phyloP scores from a whole-genome alignment of 768 basidiomycete genomes.

The Cyclocybe cylindracea region DNA sequence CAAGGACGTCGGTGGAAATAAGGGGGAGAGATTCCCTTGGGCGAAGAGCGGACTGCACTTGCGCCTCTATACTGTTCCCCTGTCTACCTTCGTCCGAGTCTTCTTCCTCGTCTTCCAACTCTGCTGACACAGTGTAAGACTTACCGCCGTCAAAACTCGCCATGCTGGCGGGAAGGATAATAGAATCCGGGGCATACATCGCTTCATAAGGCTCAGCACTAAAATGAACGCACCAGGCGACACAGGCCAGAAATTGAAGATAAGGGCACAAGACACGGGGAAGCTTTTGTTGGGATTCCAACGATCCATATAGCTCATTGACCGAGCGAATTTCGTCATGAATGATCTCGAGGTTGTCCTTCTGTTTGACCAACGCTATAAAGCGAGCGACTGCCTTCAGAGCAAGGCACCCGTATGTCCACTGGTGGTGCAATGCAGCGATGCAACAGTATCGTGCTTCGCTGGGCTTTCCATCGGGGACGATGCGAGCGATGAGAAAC shows the following conservation, averaged over 20 bases:
- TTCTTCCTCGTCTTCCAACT: too few species aligned
- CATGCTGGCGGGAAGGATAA: conserved; percentile 24
- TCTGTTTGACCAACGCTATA: conserved; percentile 32
- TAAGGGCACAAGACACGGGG: conserved; percentile 32
- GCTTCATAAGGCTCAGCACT: conserved; percentile 13
- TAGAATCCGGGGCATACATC: conserved; percentile 3
- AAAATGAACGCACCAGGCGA: conserved; percentile 30
- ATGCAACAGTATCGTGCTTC: conserved; percentile 39
- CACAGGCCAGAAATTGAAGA: conserved; percentile 27
- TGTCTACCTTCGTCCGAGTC: too few species aligned
- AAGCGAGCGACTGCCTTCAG: conserved; percentile 31
- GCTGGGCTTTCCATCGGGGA: conserved; percentile 12
- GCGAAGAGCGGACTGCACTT: too few species aligned
- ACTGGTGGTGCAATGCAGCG: conserved; percentile 40
- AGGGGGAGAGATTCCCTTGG: too few species aligned
- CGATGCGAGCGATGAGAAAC: conserved; percentile 38
- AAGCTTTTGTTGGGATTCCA: conserved; percentile 11
- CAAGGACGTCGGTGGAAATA: too few species aligned
- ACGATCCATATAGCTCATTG: conserved; percentile 4
- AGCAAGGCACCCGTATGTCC: conserved; percentile 37
- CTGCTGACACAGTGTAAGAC: not conserved
- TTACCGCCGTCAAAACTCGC: conserved; percentile 26
- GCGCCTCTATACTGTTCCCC: too few species aligned
- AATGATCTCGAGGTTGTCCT: conserved; percentile 36
- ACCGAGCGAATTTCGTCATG: conserved; percentile 32